phyloP scores from a whole-genome alignment of 2,329 filamentous ascomycete genomes.

The Clarireedia monteithiana region DNA sequence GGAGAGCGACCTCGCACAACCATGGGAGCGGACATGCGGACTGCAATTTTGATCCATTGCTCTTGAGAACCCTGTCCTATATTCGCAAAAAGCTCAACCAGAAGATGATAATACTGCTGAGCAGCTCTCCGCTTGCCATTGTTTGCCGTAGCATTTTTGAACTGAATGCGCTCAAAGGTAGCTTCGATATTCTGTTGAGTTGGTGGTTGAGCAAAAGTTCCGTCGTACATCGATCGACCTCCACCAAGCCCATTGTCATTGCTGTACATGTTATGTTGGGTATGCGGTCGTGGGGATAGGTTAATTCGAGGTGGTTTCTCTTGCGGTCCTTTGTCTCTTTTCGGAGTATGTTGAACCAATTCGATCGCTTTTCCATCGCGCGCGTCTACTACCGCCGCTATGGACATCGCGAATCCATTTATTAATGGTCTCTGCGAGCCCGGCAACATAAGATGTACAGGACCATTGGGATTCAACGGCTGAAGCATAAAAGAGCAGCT shows the following conservation, averaged over 20 bases:
- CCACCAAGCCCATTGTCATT: constrained; percentile 18
- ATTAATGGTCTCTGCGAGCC: constrained; percentile 32
- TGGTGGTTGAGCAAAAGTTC: constrained; percentile 19
- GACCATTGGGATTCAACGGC: constrained; percentile 34
- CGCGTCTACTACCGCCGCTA: constrained; percentile 59
- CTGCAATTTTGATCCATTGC: constrained; percentile 51
- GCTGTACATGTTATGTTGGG: constrained; percentile 21
- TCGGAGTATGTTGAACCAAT: constrained; percentile 69
- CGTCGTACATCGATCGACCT: constrained; percentile 16
- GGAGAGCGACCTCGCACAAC: constrained; percentile 60
- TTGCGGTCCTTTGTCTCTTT: constrained; percentile 63
- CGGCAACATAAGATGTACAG: constrained; percentile 32
- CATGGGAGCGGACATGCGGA: constrained; percentile 51
- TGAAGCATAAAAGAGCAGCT: constrained; percentile 55
- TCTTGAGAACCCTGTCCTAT: constrained; percentile 32
- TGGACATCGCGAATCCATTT: constrained; percentile 54
- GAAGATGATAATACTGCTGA: constrained; percentile 66
- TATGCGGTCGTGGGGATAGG: constrained; percentile 24
- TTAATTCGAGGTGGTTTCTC: constrained; percentile 47
- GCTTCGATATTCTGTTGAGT: constrained; percentile 26
- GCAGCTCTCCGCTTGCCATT: constrained; percentile 66
- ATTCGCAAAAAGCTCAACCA: constrained; percentile 59
- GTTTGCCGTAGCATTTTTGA: constrained; percentile 68
- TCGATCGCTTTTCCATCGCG: constrained; percentile 56
- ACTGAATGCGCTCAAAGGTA: constrained; percentile 66